Base-by-base conservation (phyloP, 2,329 filamentous ascomycete genomes). In the Penicillium griseofulvum region DNA sequence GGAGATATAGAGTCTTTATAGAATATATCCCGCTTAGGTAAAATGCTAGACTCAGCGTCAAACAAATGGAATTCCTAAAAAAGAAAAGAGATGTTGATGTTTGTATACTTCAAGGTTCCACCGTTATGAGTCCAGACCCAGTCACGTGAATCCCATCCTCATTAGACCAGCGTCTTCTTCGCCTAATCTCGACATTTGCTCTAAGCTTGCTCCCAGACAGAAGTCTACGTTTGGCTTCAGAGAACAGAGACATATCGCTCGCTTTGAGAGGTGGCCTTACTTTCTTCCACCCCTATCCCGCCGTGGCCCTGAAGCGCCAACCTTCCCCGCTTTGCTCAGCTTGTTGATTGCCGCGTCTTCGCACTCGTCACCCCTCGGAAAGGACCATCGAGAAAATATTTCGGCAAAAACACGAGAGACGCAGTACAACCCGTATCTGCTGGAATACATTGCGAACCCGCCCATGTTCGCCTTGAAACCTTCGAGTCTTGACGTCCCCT, bases 131-230 rank as follows among this genome's bases (percentile, higher is more conserved):
- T 62, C 61, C 60, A 63, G 61, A 36, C 61, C 59, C 48, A 54
- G 58, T 64, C 61, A 64, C 61, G 61, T 64, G 61, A 36, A 51
- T 28, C 19, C 44, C 29, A 49, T 54, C 57, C 52, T 49, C 55
- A 56, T 54, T 41, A 26, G 51, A 44, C 51, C 56, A 36, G 58
- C 57, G 34, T 54, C 48, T 16, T 49, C 54, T 52, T 54, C 47
- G 43, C 51, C 51, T 36, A 44, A 47, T 31, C 43, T 49, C 37
- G 28, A 48, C n/a, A 28, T 39, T 38, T 34, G 22, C 19, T 46
- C 29, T 31, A 24, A 37, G 46, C 29, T 50, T 44, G 38, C 26
- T 34, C 26, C 8, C 16, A 33, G 37, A 7, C 14, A 16, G 31
- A 28, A 31, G 11, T 28, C 38, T 34, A 37, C 29, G 54, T 48